A percentile compares a stretch with the other conserved stretches of the same genome.
Evolutionary conservation across 2,329 filamentous ascomycete genomes (phyloP).

Genomic region (Colletotrichum horii): DNA sequence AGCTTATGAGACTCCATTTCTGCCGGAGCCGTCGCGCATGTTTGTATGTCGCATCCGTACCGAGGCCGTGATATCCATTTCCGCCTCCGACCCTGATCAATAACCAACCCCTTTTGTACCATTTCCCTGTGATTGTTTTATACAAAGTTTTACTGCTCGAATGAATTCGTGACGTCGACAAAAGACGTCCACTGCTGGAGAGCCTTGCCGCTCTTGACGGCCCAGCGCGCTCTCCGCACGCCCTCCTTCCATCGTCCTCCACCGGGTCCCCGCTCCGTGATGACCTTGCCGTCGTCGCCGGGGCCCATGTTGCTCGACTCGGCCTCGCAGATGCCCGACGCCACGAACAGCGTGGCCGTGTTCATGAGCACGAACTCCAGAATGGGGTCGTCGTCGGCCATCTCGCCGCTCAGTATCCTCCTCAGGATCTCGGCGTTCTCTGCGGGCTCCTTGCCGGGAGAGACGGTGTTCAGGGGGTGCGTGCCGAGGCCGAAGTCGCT

Average conservation of each 20-base stretch:
- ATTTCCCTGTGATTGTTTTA: not conserved
- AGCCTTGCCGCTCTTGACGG: conserved; percentile 85
- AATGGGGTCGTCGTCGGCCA: conserved; percentile 80
- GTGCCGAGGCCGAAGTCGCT: conserved; percentile 84
- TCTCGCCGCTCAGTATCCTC: conserved; percentile 75
- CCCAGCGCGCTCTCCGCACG: conserved; percentile 84
- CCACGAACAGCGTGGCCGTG: conserved; percentile 84
- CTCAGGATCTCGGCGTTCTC: conserved; percentile 89
- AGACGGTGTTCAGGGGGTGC: conserved; percentile 79
- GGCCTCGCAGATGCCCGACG: conserved; percentile 84
- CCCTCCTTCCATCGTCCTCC: conserved; percentile 95
- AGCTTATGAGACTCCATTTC: conserved; percentile 14
- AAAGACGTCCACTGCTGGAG: conserved; percentile 83
- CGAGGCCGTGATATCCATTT: not conserved
- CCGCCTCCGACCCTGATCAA: not conserved
- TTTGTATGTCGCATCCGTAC: not conserved
- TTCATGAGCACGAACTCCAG: conserved; percentile 95
- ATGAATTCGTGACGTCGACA: conserved; percentile 77
- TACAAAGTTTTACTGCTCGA: not conserved
- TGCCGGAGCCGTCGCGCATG: not conserved
- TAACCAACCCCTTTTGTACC: not conserved
- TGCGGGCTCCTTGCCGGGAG: conserved; percentile 81
- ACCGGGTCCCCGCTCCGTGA: conserved; percentile 82
- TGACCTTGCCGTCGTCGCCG: conserved; percentile 80
- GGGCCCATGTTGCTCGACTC: conserved; percentile 80